phyloP scores from a whole-genome alignment of 768 basidiomycete species.

The Termitomyces sp. region DNA sequence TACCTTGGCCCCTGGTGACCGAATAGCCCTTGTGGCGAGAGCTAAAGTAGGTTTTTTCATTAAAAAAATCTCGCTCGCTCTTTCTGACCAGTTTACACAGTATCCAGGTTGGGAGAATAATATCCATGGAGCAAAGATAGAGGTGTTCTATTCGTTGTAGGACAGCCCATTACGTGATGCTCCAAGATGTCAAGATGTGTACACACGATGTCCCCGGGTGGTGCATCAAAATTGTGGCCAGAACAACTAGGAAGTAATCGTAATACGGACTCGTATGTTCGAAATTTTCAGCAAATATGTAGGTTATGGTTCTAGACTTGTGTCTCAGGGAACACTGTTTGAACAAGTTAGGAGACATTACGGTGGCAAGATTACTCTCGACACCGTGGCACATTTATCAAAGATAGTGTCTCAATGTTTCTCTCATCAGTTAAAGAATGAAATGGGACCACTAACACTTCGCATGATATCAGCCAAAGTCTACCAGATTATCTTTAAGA shows the following conservation, averaged over 20 bases:
- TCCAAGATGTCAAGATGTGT: background rate
- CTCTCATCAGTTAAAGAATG: background rate
- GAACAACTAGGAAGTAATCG: too few relatives aligned
- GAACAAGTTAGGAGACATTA: background rate
- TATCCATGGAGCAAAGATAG: conserved; percentile 18
- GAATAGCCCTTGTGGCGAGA: conserved; percentile 22
- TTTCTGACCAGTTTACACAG: conserved; percentile 9
- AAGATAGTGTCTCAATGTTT: background rate
- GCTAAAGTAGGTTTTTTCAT: conserved; percentile 20
- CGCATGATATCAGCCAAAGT: background rate
- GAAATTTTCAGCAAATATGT: background rate
- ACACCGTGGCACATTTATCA: background rate
- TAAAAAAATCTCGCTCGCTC: background rate
- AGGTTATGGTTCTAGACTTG: background rate
- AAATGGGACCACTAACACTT: background rate
- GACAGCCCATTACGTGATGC: background rate
- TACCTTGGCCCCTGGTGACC: conserved; percentile 18
- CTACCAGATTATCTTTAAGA: background rate
- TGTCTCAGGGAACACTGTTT: background rate
- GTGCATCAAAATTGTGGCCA: background rate
- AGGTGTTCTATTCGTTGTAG: conserved; percentile 23
- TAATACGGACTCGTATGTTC: too few relatives aligned
- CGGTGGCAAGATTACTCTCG: background rate
- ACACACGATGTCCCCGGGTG: background rate
- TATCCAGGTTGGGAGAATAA: conserved; percentile 27